Conservation (phyloP, 139 green algal genomes). For the Chlamydomonas eustigma region DNA sequence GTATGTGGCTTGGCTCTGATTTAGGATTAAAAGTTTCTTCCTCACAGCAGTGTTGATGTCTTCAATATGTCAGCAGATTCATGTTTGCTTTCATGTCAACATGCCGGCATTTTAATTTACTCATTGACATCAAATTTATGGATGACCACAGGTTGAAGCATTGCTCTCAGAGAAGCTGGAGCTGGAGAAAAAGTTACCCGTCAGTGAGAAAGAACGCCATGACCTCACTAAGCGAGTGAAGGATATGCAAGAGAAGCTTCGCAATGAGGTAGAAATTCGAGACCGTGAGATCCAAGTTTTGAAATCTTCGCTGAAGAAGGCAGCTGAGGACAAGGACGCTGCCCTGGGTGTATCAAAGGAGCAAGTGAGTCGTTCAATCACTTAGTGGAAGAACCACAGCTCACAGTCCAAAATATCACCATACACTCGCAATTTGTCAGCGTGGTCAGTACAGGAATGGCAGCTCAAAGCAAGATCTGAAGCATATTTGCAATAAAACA, state of each 20-base stretch:
- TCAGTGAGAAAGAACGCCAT: background rate
- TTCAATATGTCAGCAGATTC: too few relatives aligned
- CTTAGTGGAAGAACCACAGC: background rate
- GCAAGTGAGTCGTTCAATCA: background rate
- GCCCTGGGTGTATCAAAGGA: background rate
- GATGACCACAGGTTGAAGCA: background rate
- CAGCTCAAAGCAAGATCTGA: too few relatives aligned
- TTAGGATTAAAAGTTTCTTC: too few relatives aligned
- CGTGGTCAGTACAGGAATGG: too few relatives aligned
- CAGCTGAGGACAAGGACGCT: background rate
- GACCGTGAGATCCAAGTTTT: background rate
- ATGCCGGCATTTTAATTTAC: too few relatives aligned
- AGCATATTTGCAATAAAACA: too few relatives aligned
- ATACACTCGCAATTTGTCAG: too few relatives aligned
- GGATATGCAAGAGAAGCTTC: conserved; percentile 7
- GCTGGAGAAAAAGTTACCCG: background rate
- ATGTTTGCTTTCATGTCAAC: too few relatives aligned
- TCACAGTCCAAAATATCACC: too few relatives aligned
- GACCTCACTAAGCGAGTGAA: conserved; percentile 7
- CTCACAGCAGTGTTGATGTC: too few relatives aligned
- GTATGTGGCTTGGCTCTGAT: background rate
- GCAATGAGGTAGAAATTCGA: background rate
- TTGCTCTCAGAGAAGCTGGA: background rate
- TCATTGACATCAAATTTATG: too few relatives aligned
- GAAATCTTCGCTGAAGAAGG: background rate